Evolutionary conservation across 2,329 filamentous ascomycete species (phyloP).

Genomic region (Ilyonectria destructans): DNA sequence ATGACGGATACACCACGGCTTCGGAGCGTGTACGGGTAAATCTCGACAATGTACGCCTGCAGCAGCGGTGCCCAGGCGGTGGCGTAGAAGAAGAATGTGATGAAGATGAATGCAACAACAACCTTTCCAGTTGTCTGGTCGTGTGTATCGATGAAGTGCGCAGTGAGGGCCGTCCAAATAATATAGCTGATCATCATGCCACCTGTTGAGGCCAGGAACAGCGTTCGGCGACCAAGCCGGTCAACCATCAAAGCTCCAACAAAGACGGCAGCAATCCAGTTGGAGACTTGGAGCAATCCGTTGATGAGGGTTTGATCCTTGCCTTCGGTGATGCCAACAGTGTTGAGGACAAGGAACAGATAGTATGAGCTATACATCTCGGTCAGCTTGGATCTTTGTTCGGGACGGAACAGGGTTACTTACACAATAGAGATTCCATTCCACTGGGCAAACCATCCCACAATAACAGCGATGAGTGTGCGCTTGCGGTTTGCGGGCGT

Average conservation of each 20-base stretch:
- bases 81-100: slow-evolving; percentile 58
- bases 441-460: slow-evolving; percentile 43
- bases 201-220: slow-evolving; percentile 56
- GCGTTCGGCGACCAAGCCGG: slow-evolving; percentile 58
- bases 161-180: slow-evolving; percentile 52
- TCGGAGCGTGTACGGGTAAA: slow-evolving; percentile 46
- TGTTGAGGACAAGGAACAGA: slow-evolving; percentile 57
- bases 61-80: slow-evolving; percentile 56
- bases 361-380: slow-evolving; percentile 50
- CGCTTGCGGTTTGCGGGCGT: slow-evolving; percentile 54
- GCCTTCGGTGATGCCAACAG: slow-evolving; percentile 57
- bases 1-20: slow-evolving; percentile 40
- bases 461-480: slow-evolving; percentile 41
- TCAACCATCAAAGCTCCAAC: slow-evolving; percentile 59
- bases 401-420: neutral
- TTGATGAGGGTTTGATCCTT: slow-evolving; percentile 54
- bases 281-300: slow-evolving; percentile 54
- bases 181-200: slow-evolving; percentile 57
- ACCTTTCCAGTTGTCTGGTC: slow-evolving; percentile 44
- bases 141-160: slow-evolving; percentile 38
- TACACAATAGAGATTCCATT: slow-evolving; percentile 37
- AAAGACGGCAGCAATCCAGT: slow-evolving; percentile 57
- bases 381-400: neutral
- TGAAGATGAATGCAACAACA: slow-evolving; percentile 58
- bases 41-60: slow-evolving; percentile 50